These are phyloP conservation scores for Candida succiphila DNA, from an alignment of 805 yeast species.

Conservation along the genomic window DNA sequence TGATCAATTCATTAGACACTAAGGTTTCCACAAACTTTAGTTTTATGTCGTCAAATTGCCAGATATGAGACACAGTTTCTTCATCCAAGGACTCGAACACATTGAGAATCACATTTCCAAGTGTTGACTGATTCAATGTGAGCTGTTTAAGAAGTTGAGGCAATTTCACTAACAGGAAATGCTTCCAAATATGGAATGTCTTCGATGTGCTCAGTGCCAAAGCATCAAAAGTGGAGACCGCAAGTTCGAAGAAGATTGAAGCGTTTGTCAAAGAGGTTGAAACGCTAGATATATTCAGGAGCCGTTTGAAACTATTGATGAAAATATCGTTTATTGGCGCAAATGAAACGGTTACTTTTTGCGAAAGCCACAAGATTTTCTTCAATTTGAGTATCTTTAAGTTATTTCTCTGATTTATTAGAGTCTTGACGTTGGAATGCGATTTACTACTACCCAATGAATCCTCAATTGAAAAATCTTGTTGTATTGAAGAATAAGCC, in stretches of 20 bases:
- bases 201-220: constrained; percentile 10
- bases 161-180: constrained; percentile 16
- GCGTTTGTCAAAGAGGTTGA: constrained; percentile 20
- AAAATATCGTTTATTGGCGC: constrained; percentile 14
- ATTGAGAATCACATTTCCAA: constrained; percentile 12
- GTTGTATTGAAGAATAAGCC: constrained; percentile 10
- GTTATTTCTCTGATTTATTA: constrained; percentile 6
- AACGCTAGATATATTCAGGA: constrained; percentile 18
- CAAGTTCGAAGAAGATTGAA: constrained; percentile 18
- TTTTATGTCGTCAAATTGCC: constrained; percentile 2
- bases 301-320: constrained; percentile 15
- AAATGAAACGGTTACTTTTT: constrained; percentile 17
- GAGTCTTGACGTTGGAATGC: constrained; percentile 4
- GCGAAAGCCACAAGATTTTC: constrained; percentile 22
- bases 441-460: constrained; percentile 1
- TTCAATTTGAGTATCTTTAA: constrained; percentile 15
- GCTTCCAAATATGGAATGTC: constrained; percentile 15
- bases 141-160: constrained; percentile 15
- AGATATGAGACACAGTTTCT: neutral
- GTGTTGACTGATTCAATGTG: constrained; percentile 20
- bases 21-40: constrained; percentile 10
- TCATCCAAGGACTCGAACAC: constrained; percentile 9
- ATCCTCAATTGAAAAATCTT: constrained; percentile 5
- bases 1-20: constrained; percentile 12
- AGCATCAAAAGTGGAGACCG: constrained; percentile 18